Evolutionary conservation across 768 basidiomycete species (phyloP), one percentile per base, ranked within the genome.

Genomic region (Termitomyces heimii): DNA sequence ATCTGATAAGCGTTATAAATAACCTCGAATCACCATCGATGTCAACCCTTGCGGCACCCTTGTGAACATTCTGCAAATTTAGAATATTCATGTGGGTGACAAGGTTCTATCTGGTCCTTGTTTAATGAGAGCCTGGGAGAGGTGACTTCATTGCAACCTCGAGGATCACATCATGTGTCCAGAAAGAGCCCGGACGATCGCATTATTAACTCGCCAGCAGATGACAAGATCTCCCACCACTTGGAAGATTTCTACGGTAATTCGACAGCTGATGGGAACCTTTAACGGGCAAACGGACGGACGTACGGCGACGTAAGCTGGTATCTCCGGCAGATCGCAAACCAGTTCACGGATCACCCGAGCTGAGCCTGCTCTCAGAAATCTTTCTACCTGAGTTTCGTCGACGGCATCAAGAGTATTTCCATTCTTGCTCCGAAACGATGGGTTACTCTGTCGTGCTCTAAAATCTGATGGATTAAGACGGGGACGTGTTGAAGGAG

Each of bases 181-280:
- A 26, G 26, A n/a, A 52, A 40, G 12, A 40, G 37, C 8, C 18
- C 12, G 12, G 24, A 52, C 37, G 35, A 52, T 62, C 57, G 55
- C 55, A 57, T 56, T 49, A 58, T 62, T 43, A 46, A 40, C 48
- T 39, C 53, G 35, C 22, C 47, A 39, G 50, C n/a, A 22, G 50
- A 51, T 54, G 46, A 48, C 54, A 60, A 40, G 32, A 55, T 63
- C 56, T 57, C 62, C 51, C 54, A 60, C 52, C 49, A n/a, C 42
- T 24, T 40, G 8, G 4, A 9, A 32, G 32, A 26, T 22, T 6
- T 54, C n/a, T 57, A 26, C 32, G 24, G 32, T 31, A 54, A 62
- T 49, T 52, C 56, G 57, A 58, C 59, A 63, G 54, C 28, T 31
- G 40, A 12, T 22, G 53, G 53, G 12, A 44, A 58, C 51, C 34